A percentile compares a stretch with the other conserved stretches of the same genome.
Evolutionary conservation across 768 basidiomycete genomes (phyloP).

Genomic region (Suillus fuscotomentosus): DNA sequence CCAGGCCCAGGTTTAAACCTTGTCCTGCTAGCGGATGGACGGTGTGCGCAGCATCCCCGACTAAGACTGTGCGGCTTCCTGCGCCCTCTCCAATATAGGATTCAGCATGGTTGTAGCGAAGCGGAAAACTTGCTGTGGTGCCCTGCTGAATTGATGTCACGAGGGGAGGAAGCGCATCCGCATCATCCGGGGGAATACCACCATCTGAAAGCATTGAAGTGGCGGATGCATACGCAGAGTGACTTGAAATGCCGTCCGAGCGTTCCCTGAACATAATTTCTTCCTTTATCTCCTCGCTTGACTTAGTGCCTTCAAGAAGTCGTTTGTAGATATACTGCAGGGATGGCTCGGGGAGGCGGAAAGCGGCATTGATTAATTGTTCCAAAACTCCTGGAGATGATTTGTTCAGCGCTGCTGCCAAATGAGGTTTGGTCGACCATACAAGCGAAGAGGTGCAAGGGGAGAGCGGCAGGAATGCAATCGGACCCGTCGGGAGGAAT

Average conservation of each 20-base stretch:
- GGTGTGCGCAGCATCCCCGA: constrained; percentile 96
- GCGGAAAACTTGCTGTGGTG: constrained; percentile 86
- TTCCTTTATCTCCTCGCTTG: constrained; percentile 46
- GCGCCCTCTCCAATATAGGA: constrained; percentile 75
- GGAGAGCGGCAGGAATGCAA: constrained; percentile 91
- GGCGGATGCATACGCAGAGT: constrained; percentile 62
- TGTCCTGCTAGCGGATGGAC: constrained; percentile 95
- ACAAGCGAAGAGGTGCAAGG: constrained; percentile 81
- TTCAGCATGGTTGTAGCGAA: constrained; percentile 84
- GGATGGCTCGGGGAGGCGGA: constrained; percentile 76
- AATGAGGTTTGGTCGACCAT: constrained; percentile 83
- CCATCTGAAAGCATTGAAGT: constrained; percentile 26
- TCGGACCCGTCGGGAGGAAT: constrained; percentile 92
- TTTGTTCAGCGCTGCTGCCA: constrained; percentile 71
- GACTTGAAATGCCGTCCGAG: constrained; percentile 61
- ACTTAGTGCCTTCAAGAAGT: constrained; percentile 57
- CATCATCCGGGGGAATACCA: constrained; percentile 61
- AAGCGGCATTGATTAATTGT: constrained; percentile 87
- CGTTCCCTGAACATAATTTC: constrained; percentile 75
- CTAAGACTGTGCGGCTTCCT: constrained; percentile 73
- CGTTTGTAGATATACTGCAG: constrained; percentile 63
- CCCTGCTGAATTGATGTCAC: constrained; percentile 68
- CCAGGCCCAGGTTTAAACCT: constrained; percentile 92
- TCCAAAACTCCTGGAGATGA: constrained; percentile 63
- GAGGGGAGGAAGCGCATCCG: constrained; percentile 69